These are phyloP conservation scores for Voacanga thouarsii DNA, from an alignment of 257 asterid species.

Conservation along the genomic window DNA sequence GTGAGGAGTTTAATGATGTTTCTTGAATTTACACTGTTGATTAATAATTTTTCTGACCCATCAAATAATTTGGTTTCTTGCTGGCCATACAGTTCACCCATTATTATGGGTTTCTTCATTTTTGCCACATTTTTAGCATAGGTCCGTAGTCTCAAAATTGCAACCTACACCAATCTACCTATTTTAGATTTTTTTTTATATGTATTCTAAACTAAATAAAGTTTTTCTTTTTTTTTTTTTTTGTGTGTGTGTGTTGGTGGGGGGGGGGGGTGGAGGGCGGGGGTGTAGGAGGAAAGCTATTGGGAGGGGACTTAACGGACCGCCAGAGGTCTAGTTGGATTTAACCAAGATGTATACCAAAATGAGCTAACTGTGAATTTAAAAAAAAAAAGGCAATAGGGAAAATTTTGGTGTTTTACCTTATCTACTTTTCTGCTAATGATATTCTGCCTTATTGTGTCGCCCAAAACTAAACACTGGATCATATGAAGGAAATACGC, in stretches of 20 bases:
- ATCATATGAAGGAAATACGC: slow-evolving; percentile 10
- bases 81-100: too few species aligned
- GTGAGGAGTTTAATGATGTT: not conserved
- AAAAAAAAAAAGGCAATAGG: too few species aligned
- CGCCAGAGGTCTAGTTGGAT: too few species aligned
- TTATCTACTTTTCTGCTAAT: not conserved
- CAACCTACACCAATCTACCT: too few species aligned
- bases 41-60: not conserved
- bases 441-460: not conserved
- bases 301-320: too few species aligned
- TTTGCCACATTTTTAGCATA: not conserved
- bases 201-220: not conserved
- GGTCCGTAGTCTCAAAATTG: not conserved
- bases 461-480: not conserved
- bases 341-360: too few species aligned
- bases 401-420: too few species aligned
- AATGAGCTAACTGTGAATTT: too few species aligned
- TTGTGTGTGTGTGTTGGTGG: too few species aligned
- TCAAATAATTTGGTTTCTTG: not conserved
- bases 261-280: too few species aligned
- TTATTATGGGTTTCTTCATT: not conserved
- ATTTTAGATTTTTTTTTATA: not conserved
- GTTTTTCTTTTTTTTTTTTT: too few species aligned
- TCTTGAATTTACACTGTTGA: not conserved
- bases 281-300: too few species aligned